Base-by-base conservation (phyloP, 768 basidiomycete genomes). In the Russula sp. region DNA sequence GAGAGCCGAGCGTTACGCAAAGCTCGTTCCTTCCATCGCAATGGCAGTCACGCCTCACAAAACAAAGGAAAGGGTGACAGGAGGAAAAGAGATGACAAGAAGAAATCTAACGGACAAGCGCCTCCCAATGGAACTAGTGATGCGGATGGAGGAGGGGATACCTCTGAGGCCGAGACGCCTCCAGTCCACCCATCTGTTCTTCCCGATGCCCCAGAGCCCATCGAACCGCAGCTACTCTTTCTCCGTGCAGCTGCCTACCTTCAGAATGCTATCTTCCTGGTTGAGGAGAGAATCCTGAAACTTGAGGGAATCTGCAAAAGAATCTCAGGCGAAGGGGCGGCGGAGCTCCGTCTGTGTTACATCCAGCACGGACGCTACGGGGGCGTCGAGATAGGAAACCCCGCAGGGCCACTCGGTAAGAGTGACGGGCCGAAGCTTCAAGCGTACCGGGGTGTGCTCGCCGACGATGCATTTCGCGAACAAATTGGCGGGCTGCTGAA, bases 161-260 rank as follows among this genome's bases (percentile, higher is more conserved):
- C 72, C 5, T 73, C 74, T 11, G 83, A 84, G 59, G 80, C 79
- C 16, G 86, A 84, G 57, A 76, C 78, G 0, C 73, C 80, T 20
- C 72, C 80, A 44, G 73, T 86, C n/a, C 90, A 91, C 71, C 86
- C 88, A 5, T 91, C 90, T 7, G 81, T 85, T 36, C 80, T 84
- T 4, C 86, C 89, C 5, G 85, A 88, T 67, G 88, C 90, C 13
- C 92, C 93, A 0, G 90, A 93, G 62, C 90, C 94, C 42, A 85
- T 94, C 61, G 93, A 95, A 71, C 87, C 85, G 0, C 93, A 94
- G 70, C 77, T 90, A 26, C 75, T 92, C 87, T 95, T 95, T 76
- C 78, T 92, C 32, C 86, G 93, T 52, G 93, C 89, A 3, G 87
- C 90, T 3, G 86, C 92, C 3, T 88, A 90, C 74, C 80, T 94